Evolutionary conservation across 2,329 filamentous ascomycete species (phyloP).

Genomic region (Stagonosporopsis rhizophila): DNA sequence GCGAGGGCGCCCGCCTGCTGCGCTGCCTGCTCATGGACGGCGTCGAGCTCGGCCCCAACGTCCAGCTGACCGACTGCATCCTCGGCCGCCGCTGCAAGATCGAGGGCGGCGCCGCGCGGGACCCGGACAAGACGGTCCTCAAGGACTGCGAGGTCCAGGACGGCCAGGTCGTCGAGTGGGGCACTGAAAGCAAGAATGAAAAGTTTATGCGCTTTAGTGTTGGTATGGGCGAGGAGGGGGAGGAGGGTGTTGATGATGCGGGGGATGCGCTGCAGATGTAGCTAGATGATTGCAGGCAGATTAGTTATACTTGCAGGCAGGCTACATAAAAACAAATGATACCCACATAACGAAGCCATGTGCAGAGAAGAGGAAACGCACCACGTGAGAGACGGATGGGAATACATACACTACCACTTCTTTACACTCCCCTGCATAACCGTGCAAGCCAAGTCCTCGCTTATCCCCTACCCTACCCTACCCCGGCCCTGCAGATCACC

Average conservation of each 20-base stretch:
- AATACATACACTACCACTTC: too few relatives aligned
- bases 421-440: too few relatives aligned
- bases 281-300: too few relatives aligned
- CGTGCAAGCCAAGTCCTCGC: too few relatives aligned
- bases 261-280: too few relatives aligned
- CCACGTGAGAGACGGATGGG: too few relatives aligned
- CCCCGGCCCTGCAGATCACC: too few relatives aligned
- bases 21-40: constrained; percentile 93
- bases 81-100: constrained; percentile 81
- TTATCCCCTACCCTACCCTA: too few relatives aligned
- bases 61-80: constrained; percentile 86
- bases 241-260: constrained; percentile 22
- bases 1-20: constrained; percentile 82
- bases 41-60: constrained; percentile 81
- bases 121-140: constrained; percentile 61
- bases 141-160: constrained; percentile 94
- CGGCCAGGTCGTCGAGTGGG: constrained; percentile 79
- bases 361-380: too few relatives aligned
- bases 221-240: constrained; percentile 46
- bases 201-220: constrained; percentile 65
- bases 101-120: constrained; percentile 71
- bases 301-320: too few relatives aligned
- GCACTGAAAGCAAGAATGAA: constrained; percentile 66
- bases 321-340: too few relatives aligned
- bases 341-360: too few relatives aligned